A percentile compares a stretch with the other conserved stretches of the same genome.
Evolutionary conservation across 768 basidiomycete genomes (phyloP).

Genomic region (Trametes gibbosa): DNA sequence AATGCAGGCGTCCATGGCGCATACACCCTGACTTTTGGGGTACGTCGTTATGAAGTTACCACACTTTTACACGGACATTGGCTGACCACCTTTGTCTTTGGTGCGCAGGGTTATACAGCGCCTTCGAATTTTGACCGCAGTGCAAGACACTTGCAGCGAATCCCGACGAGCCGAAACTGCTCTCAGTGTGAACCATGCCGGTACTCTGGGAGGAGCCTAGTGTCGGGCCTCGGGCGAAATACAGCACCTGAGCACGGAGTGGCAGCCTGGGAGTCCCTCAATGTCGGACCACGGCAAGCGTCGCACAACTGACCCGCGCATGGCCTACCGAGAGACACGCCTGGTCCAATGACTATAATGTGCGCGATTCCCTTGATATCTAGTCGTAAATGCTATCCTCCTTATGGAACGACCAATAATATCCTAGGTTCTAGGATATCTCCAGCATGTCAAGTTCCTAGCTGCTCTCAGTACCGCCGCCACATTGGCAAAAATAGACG

Average conservation of each 20-base stretch:
- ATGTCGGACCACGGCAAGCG: too few species aligned
- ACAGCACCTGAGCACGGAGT: neutral
- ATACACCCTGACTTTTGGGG: too few species aligned
- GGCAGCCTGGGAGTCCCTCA: neutral
- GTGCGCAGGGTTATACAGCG: neutral
- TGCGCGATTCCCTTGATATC: too few species aligned
- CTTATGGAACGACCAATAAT: neutral
- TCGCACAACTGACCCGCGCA: neutral
- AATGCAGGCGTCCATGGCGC: too few species aligned
- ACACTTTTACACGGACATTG: too few species aligned
- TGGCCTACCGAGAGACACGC: neutral
- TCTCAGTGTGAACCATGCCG: neutral
- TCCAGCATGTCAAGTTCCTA: neutral
- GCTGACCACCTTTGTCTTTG: too few species aligned
- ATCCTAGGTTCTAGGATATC: neutral
- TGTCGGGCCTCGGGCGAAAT: neutral
- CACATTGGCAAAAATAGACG: neutral
- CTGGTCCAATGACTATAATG: neutral
- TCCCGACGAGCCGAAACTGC: neutral
- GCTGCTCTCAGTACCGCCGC: neutral
- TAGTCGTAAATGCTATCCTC: neutral
- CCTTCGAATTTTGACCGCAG: neutral
- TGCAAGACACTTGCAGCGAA: neutral
- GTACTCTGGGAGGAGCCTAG: neutral
- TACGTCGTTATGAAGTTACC: too few species aligned